These are phyloP conservation scores for Rozella allomycis DNA, from an alignment of 371 early-diverging fungal species.

Conservation along the genomic window DNA sequence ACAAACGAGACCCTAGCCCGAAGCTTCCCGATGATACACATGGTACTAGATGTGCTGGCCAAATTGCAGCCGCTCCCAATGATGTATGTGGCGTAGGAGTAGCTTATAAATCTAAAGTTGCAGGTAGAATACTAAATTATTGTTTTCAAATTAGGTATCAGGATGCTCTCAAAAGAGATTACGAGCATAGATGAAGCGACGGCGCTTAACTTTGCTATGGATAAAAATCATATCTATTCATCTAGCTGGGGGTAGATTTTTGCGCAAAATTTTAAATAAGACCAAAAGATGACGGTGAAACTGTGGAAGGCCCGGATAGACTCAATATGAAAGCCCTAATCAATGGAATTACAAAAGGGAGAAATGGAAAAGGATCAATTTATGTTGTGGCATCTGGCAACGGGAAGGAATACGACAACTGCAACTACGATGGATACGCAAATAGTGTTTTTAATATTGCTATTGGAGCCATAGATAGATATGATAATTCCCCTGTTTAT, in stretches of 20 bases:
- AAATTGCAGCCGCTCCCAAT: slow-evolving; percentile 75
- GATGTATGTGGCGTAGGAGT: slow-evolving; percentile 86
- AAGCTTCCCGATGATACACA: slow-evolving; percentile 56
- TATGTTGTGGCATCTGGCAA: slow-evolving; percentile 91
- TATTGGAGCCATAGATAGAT: slow-evolving; percentile 65
- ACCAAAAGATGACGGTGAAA: slow-evolving; percentile 68
- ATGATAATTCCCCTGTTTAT: slow-evolving; percentile 52
- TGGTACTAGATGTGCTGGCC: slow-evolving; percentile 92
- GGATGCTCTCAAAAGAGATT: slow-evolving; percentile 67
- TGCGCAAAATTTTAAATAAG: too few relatives aligned
- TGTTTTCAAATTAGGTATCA: slow-evolving; percentile 29
- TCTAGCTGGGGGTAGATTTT: slow-evolving; percentile 96
- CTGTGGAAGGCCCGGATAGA: slow-evolving; percentile 64
- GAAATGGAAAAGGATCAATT: slow-evolving; percentile 61
- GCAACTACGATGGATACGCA: slow-evolving; percentile 91
- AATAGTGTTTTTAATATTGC: slow-evolving; percentile 85
- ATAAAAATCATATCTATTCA: slow-evolving; percentile 73
- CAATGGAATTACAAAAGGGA: slow-evolving; percentile 60
- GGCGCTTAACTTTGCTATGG: slow-evolving; percentile 60
- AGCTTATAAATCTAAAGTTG: slow-evolving; percentile 63
- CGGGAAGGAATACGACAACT: slow-evolving; percentile 38
- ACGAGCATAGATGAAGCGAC: slow-evolving; percentile 74
- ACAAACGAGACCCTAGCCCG: slow-evolving; percentile 36
- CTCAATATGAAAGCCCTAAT: slow-evolving; percentile 53
- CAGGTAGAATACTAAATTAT: slow-evolving; percentile 38